These are phyloP conservation scores for Zancudomyces culisetae DNA, from an alignment of 371 early-diverging fungal genomes.

Conservation along the genomic window DNA sequence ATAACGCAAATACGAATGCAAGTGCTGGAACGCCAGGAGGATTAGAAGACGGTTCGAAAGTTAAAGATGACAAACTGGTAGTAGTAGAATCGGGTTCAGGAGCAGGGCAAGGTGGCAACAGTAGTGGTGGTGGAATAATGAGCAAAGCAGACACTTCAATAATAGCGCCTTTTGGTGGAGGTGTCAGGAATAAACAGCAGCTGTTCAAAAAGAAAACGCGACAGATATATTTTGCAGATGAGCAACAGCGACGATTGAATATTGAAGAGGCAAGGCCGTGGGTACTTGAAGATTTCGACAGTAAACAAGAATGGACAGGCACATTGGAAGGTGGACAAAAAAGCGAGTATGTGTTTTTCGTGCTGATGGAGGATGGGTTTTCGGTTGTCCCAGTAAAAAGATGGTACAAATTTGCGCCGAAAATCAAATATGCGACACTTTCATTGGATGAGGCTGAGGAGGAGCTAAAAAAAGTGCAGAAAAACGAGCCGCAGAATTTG, in stretches of 20 bases:
- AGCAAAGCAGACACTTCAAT: slow-evolving; percentile 51
- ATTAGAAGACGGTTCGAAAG: slow-evolving; percentile 2
- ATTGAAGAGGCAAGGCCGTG: slow-evolving; percentile 57
- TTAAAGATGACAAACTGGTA: neutral
- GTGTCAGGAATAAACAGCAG: slow-evolving; percentile 54
- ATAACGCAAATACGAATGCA: no score
- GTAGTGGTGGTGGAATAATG: slow-evolving; percentile 20
- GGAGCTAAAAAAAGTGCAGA: slow-evolving; percentile 30
- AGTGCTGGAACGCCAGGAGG: no score
- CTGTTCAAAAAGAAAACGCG: slow-evolving; percentile 65
- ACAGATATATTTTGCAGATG: slow-evolving; percentile 55
- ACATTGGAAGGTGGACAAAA: slow-evolving; percentile 58
- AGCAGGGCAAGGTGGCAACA: neutral
- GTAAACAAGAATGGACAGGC: slow-evolving; percentile 45
- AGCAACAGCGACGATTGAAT: slow-evolving; percentile 42
- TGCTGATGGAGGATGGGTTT: slow-evolving; percentile 59
- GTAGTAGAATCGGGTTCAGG: no score
- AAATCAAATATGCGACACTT: slow-evolving; percentile 55
- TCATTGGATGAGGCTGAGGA: slow-evolving; percentile 88
- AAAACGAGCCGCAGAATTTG: slow-evolving; percentile 33
- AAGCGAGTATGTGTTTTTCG: slow-evolving; percentile 61
- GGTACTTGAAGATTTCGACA: slow-evolving; percentile 57
- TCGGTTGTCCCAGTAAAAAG: slow-evolving; percentile 67
- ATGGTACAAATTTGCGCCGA: slow-evolving; percentile 81
- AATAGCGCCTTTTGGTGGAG: slow-evolving; percentile 62